These are phyloP conservation scores for Seminavis robusta DNA, from an alignment of 108 stramenopile genomes.

Conservation along the genomic window DNA sequence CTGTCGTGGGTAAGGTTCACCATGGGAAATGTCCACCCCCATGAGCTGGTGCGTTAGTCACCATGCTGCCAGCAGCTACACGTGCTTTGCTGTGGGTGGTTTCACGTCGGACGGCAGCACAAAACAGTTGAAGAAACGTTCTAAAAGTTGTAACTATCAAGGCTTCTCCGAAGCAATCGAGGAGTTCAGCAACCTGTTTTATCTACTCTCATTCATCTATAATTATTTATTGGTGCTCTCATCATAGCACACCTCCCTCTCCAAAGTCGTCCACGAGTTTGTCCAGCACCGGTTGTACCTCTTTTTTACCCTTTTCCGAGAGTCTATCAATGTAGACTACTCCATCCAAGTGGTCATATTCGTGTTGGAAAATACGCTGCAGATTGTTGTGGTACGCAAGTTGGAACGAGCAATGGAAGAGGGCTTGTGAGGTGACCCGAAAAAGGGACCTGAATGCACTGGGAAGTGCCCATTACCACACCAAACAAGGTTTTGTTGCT, in stretches of 20 bases:
- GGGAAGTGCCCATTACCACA: background rate
- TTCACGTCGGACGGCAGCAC: too few relatives aligned
- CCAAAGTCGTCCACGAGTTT: slow-evolving; percentile 72
- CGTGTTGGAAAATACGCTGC: slow-evolving; percentile 97
- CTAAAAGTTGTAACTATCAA: too few relatives aligned
- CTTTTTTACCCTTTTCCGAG: slow-evolving; percentile 47
- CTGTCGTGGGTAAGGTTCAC: too few relatives aligned
- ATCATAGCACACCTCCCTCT: slow-evolving; percentile 62
- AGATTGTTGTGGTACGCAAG: too few relatives aligned
- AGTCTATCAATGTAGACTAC: slow-evolving; percentile 79
- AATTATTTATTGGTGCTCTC: too few relatives aligned
- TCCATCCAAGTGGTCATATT: slow-evolving; percentile 97
- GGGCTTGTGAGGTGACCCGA: background rate
- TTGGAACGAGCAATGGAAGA: background rate
- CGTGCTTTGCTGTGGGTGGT: too few relatives aligned
- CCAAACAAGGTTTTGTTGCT: background rate
- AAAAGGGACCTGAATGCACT: background rate
- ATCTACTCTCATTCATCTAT: background rate
- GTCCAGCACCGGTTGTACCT: slow-evolving; percentile 60
- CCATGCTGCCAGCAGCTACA: too few relatives aligned
- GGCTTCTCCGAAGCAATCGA: too few relatives aligned
- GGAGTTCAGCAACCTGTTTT: too few relatives aligned
- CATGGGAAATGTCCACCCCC: too few relatives aligned
- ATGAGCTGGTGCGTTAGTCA: too few relatives aligned
- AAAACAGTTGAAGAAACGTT: too few relatives aligned